Conservation (phyloP, 306 rosid genomes). For the Trichosanthes cucumerina region DNA sequence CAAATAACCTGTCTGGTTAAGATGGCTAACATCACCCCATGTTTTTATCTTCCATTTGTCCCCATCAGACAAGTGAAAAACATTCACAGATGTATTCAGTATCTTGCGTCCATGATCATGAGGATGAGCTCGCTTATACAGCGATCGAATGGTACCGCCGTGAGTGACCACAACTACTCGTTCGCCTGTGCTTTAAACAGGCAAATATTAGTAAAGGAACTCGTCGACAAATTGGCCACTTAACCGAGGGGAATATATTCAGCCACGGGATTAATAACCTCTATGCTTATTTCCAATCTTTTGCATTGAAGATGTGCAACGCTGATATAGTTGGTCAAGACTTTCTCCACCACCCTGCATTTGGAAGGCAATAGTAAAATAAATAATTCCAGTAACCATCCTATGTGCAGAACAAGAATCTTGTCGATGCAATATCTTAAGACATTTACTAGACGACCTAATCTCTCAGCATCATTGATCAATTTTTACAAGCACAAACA, state of each 20-base stretch:
- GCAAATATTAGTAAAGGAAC: constrained; percentile 9
- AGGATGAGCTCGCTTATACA: constrained; percentile 44
- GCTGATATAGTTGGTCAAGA: constrained; percentile 58
- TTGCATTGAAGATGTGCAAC: constrained; percentile 57
- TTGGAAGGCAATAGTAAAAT: neutral
- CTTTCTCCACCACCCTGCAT: constrained; percentile 97
- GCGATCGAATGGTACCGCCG: constrained; percentile 62
- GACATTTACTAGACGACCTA: neutral
- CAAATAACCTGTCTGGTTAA: constrained; percentile 43
- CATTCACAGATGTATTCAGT: constrained; percentile 54
- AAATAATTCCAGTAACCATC: constrained; percentile 10
- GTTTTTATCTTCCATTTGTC: constrained; percentile 48
- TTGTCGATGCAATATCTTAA: neutral
- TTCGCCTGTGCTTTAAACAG: constrained; percentile 41
- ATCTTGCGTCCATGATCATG: constrained; percentile 37
- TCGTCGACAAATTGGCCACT: neutral
- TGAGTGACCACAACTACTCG: constrained; percentile 60
- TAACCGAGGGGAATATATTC: neutral
- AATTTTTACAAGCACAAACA: neutral
- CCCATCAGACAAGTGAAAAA: constrained; percentile 51
- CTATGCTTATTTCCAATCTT: constrained; percentile 57
- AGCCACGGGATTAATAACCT: constrained; percentile 31
- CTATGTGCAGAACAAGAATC: neutral
- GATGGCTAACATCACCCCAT: constrained; percentile 80
- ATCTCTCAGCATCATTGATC: neutral